Conservation (phyloP, 495 filamentous ascomycete genomes). For the Tuber calosporum region DNA sequence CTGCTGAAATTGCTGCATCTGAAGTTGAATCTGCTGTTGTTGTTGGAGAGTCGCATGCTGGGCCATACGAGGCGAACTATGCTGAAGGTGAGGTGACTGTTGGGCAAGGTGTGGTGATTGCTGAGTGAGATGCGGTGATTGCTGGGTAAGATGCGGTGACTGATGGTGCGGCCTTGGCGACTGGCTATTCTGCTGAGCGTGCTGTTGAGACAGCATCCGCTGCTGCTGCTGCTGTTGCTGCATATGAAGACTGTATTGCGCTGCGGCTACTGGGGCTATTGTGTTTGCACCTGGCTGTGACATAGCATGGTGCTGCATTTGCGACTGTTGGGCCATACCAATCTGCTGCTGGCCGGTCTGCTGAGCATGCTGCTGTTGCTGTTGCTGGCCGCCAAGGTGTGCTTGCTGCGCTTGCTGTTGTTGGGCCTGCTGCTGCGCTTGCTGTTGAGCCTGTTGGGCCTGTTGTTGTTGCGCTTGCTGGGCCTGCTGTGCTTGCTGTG, state of each 20-base stretch:
- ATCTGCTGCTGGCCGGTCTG: slow-evolving; percentile 26
- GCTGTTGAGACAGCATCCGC: slow-evolving; percentile 22
- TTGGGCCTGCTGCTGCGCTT: slow-evolving; percentile 42
- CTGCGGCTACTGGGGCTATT: slow-evolving; percentile 10
- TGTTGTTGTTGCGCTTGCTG: slow-evolving; percentile 41
- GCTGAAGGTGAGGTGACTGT: slow-evolving; percentile 24
- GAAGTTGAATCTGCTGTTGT: slow-evolving; percentile 18
- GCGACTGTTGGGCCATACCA: slow-evolving; percentile 24
- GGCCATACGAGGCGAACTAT: slow-evolving; percentile 31
- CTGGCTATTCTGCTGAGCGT: slow-evolving; percentile 19
- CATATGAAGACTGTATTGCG: slow-evolving; percentile 25
- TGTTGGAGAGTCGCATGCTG: slow-evolving; percentile 27
- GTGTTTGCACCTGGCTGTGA: slow-evolving; percentile 22
- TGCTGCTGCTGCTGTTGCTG: slow-evolving; percentile 28
- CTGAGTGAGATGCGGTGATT: slow-evolving; percentile 27
- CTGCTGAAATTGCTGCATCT: slow-evolving; percentile 18
- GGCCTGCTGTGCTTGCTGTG: slow-evolving; percentile 40
- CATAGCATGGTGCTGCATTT: slow-evolving; percentile 35
- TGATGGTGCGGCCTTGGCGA: slow-evolving; percentile 27
- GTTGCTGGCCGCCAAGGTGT: slow-evolving; percentile 14
- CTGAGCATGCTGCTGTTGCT: slow-evolving; percentile 27
- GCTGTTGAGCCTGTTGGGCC: slow-evolving; percentile 39
- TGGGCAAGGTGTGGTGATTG: slow-evolving; percentile 26
- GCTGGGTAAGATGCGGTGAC: slow-evolving; percentile 31
- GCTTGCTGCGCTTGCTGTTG: slow-evolving; percentile 42